A percentile compares a stretch with the other conserved stretches of the same genome.
Conservation (phyloP, 176 grass and related monocot species). For the barley (Hordeum vulgare) region MorexV3_pseudomolecules_assembly NC_058522.1:423378465-423378964, state of each 20-base stretch:
- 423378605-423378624: conserved; percentile 65
- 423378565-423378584: conserved; percentile 65
- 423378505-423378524: conserved; percentile 94
- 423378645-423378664: conserved; percentile 4
- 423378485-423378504: conserved; percentile 67
- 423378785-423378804: conserved; percentile 83
- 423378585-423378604: conserved; percentile 96
- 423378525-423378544: conserved; percentile 99
- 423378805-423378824: conserved; percentile 88
- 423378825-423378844: conserved; percentile 79
- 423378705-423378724: background rate
- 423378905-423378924: conserved; percentile 7
- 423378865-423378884: background rate
- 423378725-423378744: background rate
- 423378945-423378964: conserved; percentile 87
- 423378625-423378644: conserved; percentile 20
- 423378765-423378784: conserved; percentile 97
- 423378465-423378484: conserved; percentile 71
- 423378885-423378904: background rate
- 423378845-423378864: conserved; percentile 7
- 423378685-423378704: background rate
- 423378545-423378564: conserved; percentile 97
- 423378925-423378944: conserved; percentile 8
- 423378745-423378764: conserved; percentile 39
- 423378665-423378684: background rate